phyloP scores from a whole-genome alignment of 2,329 filamentous ascomycete genomes.

The Ophiobolus disseminans region DNA sequence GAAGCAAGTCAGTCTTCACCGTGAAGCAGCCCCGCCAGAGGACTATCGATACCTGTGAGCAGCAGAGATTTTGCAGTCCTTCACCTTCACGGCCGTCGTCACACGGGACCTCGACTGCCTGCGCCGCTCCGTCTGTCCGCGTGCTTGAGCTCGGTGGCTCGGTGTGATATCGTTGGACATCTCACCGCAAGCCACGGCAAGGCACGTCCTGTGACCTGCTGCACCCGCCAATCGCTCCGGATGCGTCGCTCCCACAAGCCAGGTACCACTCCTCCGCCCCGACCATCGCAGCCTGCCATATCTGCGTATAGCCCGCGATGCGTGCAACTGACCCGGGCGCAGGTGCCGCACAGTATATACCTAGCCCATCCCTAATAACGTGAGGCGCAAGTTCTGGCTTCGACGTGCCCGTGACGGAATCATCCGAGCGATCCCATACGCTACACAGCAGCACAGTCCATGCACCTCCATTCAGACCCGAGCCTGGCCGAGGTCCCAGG shows the following conservation, averaged over 20 bases:
- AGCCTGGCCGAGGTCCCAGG: conserved; percentile 42
- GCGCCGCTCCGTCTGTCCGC: not conserved
- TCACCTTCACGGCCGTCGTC: no score
- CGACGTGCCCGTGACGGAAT: conserved; percentile 22
- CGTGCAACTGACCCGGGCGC: conserved; percentile 21
- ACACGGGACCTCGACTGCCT: no score
- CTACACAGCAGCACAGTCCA: conserved; percentile 22
- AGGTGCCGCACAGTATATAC: conserved; percentile 12
- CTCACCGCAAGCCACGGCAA: conserved; percentile 1
- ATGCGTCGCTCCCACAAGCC: conserved; percentile 37
- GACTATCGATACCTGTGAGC: no score
- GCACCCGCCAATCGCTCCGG: conserved; percentile 33
- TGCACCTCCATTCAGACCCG: conserved; percentile 40
- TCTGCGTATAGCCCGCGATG: not conserved
- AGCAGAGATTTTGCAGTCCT: no score
- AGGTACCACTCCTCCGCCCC: conserved; percentile 29
- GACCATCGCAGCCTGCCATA: conserved; percentile 13
- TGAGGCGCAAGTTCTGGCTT: conserved; percentile 9
- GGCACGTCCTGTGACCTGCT: conserved; percentile 22
- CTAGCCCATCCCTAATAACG: conserved; percentile 3
- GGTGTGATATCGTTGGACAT: no score
- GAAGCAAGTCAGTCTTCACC: no score
- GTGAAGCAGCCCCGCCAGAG: no score
- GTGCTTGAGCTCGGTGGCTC: not conserved
- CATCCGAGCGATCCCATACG: conserved; percentile 22